Conservation (phyloP, 2,329 filamentous ascomycete genomes). For the Sporothrix protearum region DNA sequence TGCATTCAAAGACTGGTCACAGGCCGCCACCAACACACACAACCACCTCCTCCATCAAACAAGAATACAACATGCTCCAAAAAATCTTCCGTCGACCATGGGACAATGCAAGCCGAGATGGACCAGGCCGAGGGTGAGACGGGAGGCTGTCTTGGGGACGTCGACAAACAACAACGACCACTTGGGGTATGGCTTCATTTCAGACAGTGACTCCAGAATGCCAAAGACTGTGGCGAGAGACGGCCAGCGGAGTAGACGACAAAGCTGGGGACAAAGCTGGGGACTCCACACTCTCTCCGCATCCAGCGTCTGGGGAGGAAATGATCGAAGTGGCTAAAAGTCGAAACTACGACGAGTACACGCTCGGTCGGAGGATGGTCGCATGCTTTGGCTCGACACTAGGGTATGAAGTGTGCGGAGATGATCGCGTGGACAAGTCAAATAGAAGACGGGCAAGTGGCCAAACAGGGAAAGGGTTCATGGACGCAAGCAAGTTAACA, state of each 20-base stretch:
- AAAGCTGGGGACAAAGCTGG: background rate
- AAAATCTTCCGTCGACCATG: conserved; percentile 14
- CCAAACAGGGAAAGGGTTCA: background rate
- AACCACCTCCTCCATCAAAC: background rate
- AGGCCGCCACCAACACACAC: background rate
- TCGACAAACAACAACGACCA: background rate
- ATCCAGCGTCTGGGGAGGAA: background rate
- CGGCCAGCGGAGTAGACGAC: background rate
- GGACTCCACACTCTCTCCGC: background rate
- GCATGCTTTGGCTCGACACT: background rate
- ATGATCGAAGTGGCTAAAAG: background rate
- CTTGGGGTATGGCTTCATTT: background rate
- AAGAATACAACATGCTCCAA: conserved; percentile 1
- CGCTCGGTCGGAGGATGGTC: background rate
- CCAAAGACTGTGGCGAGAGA: background rate
- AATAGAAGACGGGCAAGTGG: background rate
- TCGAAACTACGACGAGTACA: background rate
- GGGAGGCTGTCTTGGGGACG: no score
- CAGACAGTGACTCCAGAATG: background rate
- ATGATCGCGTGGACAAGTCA: background rate
- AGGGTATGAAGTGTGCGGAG: background rate
- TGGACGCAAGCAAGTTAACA: background rate
- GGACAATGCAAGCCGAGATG: conserved; percentile 15
- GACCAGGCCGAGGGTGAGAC: background rate
- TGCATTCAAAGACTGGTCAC: background rate